These are phyloP conservation scores for Grigorovia yakushimaensis DNA, from an alignment of 805 yeast genomes.

Conservation along the genomic window DNA sequence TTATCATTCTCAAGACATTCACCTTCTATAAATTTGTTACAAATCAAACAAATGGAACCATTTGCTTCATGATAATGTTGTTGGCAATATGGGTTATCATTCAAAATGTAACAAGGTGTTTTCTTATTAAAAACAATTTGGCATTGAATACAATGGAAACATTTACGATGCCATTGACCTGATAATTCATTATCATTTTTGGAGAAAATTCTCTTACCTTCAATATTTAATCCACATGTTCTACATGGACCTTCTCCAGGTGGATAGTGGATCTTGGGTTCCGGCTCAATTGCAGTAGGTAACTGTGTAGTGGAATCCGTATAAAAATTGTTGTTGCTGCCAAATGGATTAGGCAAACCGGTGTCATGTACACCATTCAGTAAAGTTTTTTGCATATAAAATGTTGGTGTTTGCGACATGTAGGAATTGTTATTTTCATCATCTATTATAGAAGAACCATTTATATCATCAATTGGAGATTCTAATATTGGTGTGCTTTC, in stretches of 20 bases:
- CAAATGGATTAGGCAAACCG: not conserved
- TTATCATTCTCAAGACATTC: conserved; percentile 75
- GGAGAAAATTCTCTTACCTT: conserved; percentile 67
- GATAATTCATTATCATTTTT: conserved; percentile 57
- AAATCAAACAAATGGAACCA: conserved; percentile 63
- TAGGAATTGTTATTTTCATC: not conserved
- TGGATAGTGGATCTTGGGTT: conserved; percentile 23
- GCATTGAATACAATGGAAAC: conserved; percentile 73
- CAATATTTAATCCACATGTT: conserved; percentile 47
- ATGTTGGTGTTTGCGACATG: conserved; percentile 12
- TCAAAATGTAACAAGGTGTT: conserved; percentile 64
- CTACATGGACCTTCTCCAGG: conserved; percentile 81
- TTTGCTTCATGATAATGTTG: conserved; percentile 67
- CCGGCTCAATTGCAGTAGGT: not conserved
- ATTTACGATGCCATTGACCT: conserved; percentile 93
- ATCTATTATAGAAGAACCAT: not conserved
- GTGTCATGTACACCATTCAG: not conserved
- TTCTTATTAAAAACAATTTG: conserved; percentile 45
- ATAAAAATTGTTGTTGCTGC: not conserved
- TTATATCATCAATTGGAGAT: not conserved
- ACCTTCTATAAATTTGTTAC: conserved; percentile 79
- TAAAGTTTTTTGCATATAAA: conserved; percentile 13
- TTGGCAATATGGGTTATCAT: conserved; percentile 77
- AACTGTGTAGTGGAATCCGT: not conserved
- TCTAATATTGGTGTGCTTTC: not conserved